phyloP scores from a whole-genome alignment of 73 alveolate species.

The Paramecium octaurelia region DNA sequence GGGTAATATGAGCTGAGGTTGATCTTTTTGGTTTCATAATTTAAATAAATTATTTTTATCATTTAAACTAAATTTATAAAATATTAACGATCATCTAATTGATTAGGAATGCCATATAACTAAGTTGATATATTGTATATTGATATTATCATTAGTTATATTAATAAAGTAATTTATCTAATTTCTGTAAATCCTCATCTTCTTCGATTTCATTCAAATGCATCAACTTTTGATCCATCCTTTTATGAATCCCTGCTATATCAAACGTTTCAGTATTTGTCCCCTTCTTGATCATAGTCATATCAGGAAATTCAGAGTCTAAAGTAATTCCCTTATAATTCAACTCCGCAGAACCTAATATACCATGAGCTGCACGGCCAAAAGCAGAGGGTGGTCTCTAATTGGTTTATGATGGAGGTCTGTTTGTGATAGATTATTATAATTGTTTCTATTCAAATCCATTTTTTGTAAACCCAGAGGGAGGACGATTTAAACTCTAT shows the following conservation, averaged over 20 bases:
- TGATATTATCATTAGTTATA: not conserved
- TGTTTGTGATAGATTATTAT: not conserved
- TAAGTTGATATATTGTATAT: not conserved
- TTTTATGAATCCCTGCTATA: constrained; percentile 23
- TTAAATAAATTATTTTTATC: not conserved
- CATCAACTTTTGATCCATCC: not conserved
- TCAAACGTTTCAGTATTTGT: constrained; percentile 4
- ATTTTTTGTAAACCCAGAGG: not conserved
- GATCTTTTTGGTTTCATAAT: constrained; percentile 17
- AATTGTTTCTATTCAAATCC: not conserved
- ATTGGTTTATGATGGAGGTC: not conserved
- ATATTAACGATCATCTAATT: not conserved
- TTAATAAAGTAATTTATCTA: constrained; percentile 18
- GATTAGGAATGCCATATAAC: no score
- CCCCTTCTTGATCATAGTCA: not conserved
- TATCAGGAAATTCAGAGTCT: not conserved
- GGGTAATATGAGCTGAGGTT: not conserved
- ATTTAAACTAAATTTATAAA: not conserved
- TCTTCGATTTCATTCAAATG: not conserved
- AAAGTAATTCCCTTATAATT: constrained; percentile 24
- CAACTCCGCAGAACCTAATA: not conserved
- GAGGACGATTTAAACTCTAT: not conserved
- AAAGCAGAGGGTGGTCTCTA: constrained; percentile 19
- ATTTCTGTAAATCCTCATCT: constrained; percentile 30
- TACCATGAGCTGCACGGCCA: not conserved